A percentile compares a stretch with the other conserved stretches of the same genome.
phyloP scores from a whole-genome alignment of 345 rosid species.

The Kernera saxatilis region DNA sequence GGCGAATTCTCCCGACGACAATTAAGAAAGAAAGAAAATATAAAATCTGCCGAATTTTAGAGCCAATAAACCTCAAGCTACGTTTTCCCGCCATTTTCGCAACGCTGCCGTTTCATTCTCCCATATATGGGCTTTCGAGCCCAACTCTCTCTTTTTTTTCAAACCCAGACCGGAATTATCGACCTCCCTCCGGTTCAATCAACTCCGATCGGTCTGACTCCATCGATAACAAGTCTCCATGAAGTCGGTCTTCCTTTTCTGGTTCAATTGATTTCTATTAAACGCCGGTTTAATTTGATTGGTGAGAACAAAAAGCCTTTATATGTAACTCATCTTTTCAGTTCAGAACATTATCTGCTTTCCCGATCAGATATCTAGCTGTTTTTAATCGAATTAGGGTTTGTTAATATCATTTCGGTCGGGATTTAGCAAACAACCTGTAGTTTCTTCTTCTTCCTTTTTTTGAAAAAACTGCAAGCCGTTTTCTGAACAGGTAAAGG shows the following conservation, averaged over 20 bases:
- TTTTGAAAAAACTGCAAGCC: too few species aligned
- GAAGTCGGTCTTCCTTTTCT: neutral
- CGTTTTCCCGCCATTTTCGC: conserved; percentile 12
- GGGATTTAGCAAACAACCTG: neutral
- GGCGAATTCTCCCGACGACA: neutral
- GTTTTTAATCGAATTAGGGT: neutral
- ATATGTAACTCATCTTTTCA: neutral
- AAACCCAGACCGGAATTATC: neutral
- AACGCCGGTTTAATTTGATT: neutral
- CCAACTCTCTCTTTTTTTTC: neutral
- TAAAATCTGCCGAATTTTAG: neutral
- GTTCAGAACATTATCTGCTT: too few species aligned
- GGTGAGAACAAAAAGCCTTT: neutral
- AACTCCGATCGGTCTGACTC: neutral
- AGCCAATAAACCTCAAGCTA: neutral
- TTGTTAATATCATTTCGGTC: neutral
- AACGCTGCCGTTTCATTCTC: neutral
- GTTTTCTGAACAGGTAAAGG: neutral
- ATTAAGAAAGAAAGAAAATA: neutral
- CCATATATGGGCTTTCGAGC: neutral
- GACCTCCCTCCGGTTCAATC: neutral
- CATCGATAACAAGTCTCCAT: neutral
- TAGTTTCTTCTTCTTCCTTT: neutral
- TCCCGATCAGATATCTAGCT: too few species aligned
- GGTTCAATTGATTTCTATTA: neutral